Evolutionary conservation across 108 stramenopile species (phyloP).

Genomic region (Halocafeteria seosinensis): DNA sequence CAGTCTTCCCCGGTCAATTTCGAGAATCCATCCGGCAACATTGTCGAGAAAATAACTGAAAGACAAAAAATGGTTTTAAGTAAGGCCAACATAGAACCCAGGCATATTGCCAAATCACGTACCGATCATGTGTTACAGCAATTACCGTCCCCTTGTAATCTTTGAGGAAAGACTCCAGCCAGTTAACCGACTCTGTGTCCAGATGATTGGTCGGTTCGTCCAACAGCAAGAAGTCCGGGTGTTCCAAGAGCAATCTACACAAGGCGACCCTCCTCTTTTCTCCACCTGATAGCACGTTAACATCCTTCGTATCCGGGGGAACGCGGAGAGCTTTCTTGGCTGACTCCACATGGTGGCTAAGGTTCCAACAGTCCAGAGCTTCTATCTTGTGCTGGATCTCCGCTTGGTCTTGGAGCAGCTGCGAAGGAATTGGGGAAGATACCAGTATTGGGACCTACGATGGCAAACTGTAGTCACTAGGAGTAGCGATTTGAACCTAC

Average conservation of each 20-base stretch:
- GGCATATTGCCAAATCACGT: no score
- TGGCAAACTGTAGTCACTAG: no score
- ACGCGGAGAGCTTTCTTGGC: slow-evolving; percentile 59
- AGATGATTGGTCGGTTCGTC: slow-evolving; percentile 63
- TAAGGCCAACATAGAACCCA: no score
- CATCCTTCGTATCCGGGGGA: slow-evolving; percentile 55
- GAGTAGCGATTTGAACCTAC: no score
- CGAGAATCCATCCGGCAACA: slow-evolving; percentile 82
- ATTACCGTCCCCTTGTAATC: slow-evolving; percentile 79
- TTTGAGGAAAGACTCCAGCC: slow-evolving; percentile 50
- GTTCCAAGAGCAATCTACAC: slow-evolving; percentile 55
- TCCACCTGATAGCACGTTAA: slow-evolving; percentile 64
- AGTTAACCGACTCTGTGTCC: slow-evolving; percentile 53
- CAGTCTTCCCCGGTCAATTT: slow-evolving; percentile 74
- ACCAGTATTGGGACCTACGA: no score
- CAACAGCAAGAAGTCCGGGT: slow-evolving; percentile 70
- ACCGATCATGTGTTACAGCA: slow-evolving; percentile 74
- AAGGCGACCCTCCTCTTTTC: slow-evolving; percentile 95
- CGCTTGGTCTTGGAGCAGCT: slow-evolving; percentile 34
- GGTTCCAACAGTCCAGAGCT: slow-evolving; percentile 62
- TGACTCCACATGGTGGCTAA: slow-evolving; percentile 54
- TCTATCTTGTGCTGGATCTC: slow-evolving; percentile 55
- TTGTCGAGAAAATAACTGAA: slow-evolving; percentile 90
- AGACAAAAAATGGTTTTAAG: no score
- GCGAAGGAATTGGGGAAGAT: neutral